A percentile compares a stretch with the other conserved stretches of the same genome.
Conservation (phyloP, 1,284 basidiomycete genomes). For the Sphaerobolus stellatus region DNA sequence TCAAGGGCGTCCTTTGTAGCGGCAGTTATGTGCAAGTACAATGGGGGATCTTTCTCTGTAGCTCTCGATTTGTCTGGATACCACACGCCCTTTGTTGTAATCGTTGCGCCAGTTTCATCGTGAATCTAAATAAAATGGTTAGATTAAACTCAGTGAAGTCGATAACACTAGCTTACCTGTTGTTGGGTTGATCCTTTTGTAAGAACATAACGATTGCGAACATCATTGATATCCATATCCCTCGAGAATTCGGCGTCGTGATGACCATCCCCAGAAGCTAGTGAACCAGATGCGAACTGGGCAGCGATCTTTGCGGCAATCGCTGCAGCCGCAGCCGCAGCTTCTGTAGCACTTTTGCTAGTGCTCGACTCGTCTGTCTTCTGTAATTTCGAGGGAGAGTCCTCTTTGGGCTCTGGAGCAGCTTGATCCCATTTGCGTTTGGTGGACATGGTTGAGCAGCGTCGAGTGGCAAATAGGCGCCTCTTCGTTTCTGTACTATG, state of each 20-base stretch:
- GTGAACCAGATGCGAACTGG: conserved; percentile 56
- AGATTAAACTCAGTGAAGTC: conserved; percentile 6
- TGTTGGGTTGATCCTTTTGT: conserved; percentile 93
- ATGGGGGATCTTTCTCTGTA: conserved; percentile 87
- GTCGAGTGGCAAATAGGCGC: no score
- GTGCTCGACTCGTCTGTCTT: conserved; percentile 52
- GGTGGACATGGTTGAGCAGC: conserved; percentile 26
- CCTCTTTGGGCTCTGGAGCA: conserved; percentile 41
- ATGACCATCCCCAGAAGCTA: conserved; percentile 48
- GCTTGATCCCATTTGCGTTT: conserved; percentile 77
- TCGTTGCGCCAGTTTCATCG: conserved; percentile 85
- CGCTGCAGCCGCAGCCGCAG: conserved; percentile 78
- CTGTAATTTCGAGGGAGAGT: conserved; percentile 43
- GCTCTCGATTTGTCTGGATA: conserved; percentile 89
- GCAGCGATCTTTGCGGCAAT: conserved; percentile 92
- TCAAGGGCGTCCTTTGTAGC: conserved; percentile 78
- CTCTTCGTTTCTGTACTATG: no score
- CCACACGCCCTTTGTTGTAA: conserved; percentile 92
- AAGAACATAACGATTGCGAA: conserved; percentile 92
- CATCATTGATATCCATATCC: conserved; percentile 97
- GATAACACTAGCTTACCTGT: conserved; percentile 57
- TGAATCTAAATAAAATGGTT: conserved; percentile 58
- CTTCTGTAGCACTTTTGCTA: conserved; percentile 65
- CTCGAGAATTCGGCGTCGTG: conserved; percentile 84
- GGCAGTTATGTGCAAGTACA: conserved; percentile 93